Conservation (phyloP, 305 asterid species). For the Fraxinus sp. region DNA sequence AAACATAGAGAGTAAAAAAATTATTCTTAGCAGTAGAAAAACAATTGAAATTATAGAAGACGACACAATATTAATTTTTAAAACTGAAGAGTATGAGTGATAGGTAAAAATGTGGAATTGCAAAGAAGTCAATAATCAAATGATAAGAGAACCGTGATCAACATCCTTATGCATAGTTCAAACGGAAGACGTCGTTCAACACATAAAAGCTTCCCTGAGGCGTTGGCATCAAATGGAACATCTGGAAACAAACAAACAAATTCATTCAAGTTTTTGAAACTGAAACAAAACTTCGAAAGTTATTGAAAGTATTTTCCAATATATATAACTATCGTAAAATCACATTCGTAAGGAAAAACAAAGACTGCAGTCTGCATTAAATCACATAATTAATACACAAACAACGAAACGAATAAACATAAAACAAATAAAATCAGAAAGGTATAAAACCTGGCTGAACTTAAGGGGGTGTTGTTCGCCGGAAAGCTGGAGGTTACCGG, state of each 20-base stretch:
- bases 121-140: background rate
- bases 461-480: slow-evolving; percentile 46
- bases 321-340: no score
- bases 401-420: background rate
- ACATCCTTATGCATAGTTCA: slow-evolving; percentile 32
- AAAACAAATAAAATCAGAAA: no score
- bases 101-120: no score
- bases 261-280: background rate
- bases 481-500: slow-evolving; percentile 40
- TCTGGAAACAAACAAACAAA: slow-evolving; percentile 18
- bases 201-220: slow-evolving; percentile 43
- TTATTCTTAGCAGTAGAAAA: no score
- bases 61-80: no score
- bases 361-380: no score
- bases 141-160: background rate
- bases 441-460: slow-evolving; percentile 37
- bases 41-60: no score
- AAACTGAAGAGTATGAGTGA: no score
- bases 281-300: background rate
- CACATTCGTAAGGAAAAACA: no score
- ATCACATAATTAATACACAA: background rate
- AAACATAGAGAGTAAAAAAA: no score
- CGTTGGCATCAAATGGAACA: slow-evolving; percentile 48
- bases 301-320: no score
- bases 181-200: slow-evolving; percentile 37